Evolutionary conservation across 805 yeast species (phyloP).

Genomic region (Yarrowia sp.): DNA sequence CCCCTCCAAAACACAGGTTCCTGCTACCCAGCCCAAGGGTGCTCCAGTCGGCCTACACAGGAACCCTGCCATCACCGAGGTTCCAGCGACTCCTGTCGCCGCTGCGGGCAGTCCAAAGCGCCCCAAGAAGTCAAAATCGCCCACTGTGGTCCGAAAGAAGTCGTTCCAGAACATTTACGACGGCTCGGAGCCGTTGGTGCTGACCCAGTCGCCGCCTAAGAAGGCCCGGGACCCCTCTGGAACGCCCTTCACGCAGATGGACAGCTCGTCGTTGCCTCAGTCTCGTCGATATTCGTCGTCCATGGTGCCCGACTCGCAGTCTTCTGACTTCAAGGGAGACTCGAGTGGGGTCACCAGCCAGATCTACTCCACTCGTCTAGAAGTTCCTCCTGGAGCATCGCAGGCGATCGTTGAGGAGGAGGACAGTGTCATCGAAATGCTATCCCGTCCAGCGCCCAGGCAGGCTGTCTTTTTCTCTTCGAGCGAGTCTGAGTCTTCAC

Average conservation of each 20-base stretch:
- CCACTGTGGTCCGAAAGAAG: too few species aligned
- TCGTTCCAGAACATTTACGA: too few species aligned
- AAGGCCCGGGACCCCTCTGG: too few species aligned
- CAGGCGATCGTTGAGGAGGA: not conserved
- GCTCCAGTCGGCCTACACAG: not conserved
- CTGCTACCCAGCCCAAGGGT: not conserved
- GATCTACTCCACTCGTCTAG: not conserved
- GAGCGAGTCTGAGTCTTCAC: too few species aligned
- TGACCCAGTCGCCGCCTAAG: too few species aligned
- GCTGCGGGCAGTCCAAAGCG: not conserved
- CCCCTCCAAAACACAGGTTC: too few species aligned
- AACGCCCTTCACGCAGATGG: not conserved
- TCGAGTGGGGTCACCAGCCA: not conserved
- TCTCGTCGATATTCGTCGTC: not conserved
- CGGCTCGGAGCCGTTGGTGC: too few species aligned
- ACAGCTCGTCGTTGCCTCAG: not conserved
- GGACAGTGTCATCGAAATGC: too few species aligned
- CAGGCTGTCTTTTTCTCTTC: too few species aligned
- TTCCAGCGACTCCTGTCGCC: not conserved
- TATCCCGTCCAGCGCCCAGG: too few species aligned
- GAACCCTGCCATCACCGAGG: not conserved
- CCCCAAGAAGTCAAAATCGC: not conserved
- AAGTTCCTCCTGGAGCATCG: not conserved
- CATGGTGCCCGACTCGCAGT: not conserved
- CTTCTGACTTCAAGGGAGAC: too few species aligned